Evolutionary conservation across 2,329 filamentous ascomycete genomes (phyloP), one percentile per base, ranked within the genome.

Genomic region (Microdochium nivale): DNA sequence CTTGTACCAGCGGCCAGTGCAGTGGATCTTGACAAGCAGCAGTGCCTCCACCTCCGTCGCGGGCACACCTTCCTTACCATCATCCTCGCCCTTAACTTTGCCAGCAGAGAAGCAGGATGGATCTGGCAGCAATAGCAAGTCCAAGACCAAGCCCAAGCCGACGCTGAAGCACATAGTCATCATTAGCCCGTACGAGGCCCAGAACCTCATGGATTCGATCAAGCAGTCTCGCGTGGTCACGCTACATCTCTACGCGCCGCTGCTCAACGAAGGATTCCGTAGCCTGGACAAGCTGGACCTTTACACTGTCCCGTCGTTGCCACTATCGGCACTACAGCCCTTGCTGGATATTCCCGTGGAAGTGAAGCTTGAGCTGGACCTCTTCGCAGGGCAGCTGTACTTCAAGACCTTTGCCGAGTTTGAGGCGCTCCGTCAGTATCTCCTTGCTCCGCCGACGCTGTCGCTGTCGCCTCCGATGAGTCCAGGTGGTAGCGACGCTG

Each of bases 321-420:
- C 52, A 2, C 65, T 63, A 54, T 55, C 58, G 2, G 52, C 70
- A 2, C 61, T 83, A 1, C 76, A 83, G 47, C 49, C 60, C 0
- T 64, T 84, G 0, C 65, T 81, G 1, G 77, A 70, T 57, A 69
- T 63, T 61, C 49, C 56, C 19, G 25, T 13, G 0, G n/a, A 49
- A 1, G 59, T 78, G 0, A 62, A 67, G 0, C 65, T 70, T 0
- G 70, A 80, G 52, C 70, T 89, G 0, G 84, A 86, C 44, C 65
- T 89, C 0, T 88, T 90, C 51, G 71, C 86, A 0, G 86, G 86
- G 0, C 82, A 86, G 51, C 70, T 88, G 0, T 89, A 88, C 56
- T 68, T 88, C 10, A 63, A 61, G 0, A 74, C 70, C 0, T 78
- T 72, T 44, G 53, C 66, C 0, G 76, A 87, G 50, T 90, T 88